Evolutionary conservation across 1,284 basidiomycete genomes (phyloP), one percentile per base, ranked within the genome.

Genomic region (Erythrobasidium hasegawianum): DNA sequence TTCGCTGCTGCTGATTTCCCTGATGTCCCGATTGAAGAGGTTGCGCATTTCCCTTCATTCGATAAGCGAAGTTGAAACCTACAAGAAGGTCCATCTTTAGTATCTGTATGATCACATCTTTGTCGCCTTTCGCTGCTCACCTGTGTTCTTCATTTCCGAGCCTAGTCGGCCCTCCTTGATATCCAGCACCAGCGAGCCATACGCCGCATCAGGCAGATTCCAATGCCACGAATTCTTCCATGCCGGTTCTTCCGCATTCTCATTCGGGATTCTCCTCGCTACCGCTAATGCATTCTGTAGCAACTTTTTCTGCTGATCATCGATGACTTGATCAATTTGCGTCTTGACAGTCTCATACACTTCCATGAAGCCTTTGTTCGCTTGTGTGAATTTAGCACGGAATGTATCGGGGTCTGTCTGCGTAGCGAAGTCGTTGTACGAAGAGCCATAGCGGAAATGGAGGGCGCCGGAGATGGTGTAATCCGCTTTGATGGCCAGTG

Each of bases 181-280:
- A 71, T 95, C 90, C 53, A 99, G 80, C 0, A 97, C 80, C 45
- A 98, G 83, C 16, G 85, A 86, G 1, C 95, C 96, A 71, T 89
- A 95, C 0, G 90, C 87, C 8, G 94, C 95, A 75, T 98, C 95
- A 67, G 94, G 79, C 59, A 80, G 68, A 66, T 78, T 77, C 74
- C 93, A 97, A 78, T 97, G 93, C 95, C 95, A 98, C 74, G 89
- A 92, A 77, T 93, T 97, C 79, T 92, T 97, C 95, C 93, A 97
- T 0, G 89, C 85, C 2, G 87, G 85, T 71, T 93, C 91, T 75
- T 93, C 91, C 84, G 33, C 33, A 45, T 85, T 83, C 1, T 83
- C 76, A 2, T 86, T 80, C 5, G 90, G 90, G 14, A 94, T 80
- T 49, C 88, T 83, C 73, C 90, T 89, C 55, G 91, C 82, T 33